These are phyloP conservation scores for Phialophora verrucosa DNA, from an alignment of 2,329 filamentous ascomycete species.

Conservation along the genomic window DNA sequence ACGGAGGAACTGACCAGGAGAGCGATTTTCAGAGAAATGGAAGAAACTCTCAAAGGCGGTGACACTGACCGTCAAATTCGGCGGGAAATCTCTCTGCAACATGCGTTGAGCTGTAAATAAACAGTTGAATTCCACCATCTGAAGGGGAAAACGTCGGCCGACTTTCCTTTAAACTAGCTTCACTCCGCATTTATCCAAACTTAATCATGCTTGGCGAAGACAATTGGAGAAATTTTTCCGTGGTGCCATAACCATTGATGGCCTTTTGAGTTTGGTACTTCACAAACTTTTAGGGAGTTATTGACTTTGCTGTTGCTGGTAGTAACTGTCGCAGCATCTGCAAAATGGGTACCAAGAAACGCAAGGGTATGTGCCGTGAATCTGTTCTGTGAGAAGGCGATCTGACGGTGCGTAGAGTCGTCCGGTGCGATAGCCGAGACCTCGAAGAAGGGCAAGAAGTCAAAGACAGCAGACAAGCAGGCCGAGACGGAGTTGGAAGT, in stretches of 20 bases:
- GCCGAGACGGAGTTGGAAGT: constrained; percentile 43
- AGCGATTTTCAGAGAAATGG: too few relatives aligned
- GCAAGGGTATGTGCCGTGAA: constrained; percentile 34
- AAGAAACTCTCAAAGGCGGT: too few relatives aligned
- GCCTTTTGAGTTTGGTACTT: neutral
- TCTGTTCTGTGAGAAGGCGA: neutral
- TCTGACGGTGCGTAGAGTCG: constrained; percentile 25
- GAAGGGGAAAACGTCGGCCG: neutral
- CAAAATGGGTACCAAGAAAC: constrained; percentile 39
- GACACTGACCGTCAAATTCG: too few relatives aligned
- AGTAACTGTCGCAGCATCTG: neutral
- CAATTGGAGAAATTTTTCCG: constrained; percentile 26
- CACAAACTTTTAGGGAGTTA: neutral
- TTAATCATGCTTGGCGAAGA: constrained; percentile 11
- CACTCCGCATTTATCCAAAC: neutral
- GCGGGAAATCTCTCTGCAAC: too few relatives aligned
- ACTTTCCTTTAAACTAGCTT: neutral
- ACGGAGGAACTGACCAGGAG: neutral
- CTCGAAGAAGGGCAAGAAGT: constrained; percentile 59
- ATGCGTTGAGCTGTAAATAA: too few relatives aligned
- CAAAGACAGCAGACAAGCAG: constrained; percentile 43
- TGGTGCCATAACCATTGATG: too few relatives aligned
- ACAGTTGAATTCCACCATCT: neutral
- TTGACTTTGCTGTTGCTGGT: neutral
- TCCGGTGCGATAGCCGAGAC: constrained; percentile 43